These are phyloP conservation scores for Zychaea mexicana DNA, from an alignment of 371 early-diverging fungal species.

Conservation along the genomic window DNA sequence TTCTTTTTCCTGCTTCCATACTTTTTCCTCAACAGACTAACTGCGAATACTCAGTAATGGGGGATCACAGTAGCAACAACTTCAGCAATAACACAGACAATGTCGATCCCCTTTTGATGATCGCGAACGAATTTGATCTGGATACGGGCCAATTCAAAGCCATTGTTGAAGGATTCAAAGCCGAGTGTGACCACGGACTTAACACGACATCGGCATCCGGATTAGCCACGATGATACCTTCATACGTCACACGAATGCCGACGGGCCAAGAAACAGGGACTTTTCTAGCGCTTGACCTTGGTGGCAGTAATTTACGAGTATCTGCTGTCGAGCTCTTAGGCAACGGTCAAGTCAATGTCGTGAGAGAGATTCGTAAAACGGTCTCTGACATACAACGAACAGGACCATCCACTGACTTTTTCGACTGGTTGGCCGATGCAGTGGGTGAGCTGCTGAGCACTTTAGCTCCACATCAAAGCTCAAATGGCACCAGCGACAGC, in stretches of 20 bases:
- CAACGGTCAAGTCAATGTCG: constrained; percentile 54
- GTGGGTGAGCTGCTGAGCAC: constrained; percentile 26
- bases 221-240: constrained; percentile 70
- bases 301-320: constrained; percentile 89
- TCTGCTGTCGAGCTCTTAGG: constrained; percentile 76
- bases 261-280: constrained; percentile 81
- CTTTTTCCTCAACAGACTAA: too few species aligned
- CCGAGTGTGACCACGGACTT: constrained; percentile 46
- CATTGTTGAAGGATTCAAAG: constrained; percentile 52
- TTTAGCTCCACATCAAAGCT: constrained; percentile 15
- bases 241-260: constrained; percentile 79
- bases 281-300: constrained; percentile 86
- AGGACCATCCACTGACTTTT: constrained; percentile 66
- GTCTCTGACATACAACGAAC: constrained; percentile 68
- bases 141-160: constrained; percentile 39
- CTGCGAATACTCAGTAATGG: too few species aligned
- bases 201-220: constrained; percentile 44
- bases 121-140: neutral
- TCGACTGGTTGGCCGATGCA: constrained; percentile 87
- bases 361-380: constrained; percentile 69
- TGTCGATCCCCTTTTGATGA: neutral
- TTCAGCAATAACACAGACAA: neutral
- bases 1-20: neutral
- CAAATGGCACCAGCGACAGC: neutral
- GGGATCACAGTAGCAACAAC: neutral